phyloP scores from a whole-genome alignment of 2,329 filamentous ascomycete species.

The Pseudocercospora eumusae region DNA sequence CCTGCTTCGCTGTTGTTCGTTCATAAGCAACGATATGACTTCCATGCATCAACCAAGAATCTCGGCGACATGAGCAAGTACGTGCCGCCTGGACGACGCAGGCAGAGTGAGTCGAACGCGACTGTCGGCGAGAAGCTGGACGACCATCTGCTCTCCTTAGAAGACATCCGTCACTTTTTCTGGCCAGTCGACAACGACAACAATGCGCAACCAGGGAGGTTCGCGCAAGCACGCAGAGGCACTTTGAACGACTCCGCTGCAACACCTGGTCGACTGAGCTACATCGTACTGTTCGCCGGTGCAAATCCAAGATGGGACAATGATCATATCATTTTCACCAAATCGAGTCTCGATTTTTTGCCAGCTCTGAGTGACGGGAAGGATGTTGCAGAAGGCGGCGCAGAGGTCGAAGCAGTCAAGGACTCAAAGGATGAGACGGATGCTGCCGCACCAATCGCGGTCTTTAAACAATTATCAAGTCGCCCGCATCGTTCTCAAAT shows the following conservation, averaged over 20 bases:
- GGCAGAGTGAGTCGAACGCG: not conserved
- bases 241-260: slow-evolving; percentile 26
- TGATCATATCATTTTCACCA: slow-evolving; percentile 37
- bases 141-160: not conserved
- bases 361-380: slow-evolving; percentile 14
- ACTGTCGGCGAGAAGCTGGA: not conserved
- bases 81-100: slow-evolving; percentile 1
- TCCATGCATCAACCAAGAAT: not conserved
- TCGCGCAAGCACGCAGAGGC: slow-evolving; percentile 16
- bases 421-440: not conserved
- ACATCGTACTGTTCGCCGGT: slow-evolving; percentile 32
- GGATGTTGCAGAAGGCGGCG: not conserved
- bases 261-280: slow-evolving; percentile 26
- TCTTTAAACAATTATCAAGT: no score
- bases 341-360: slow-evolving; percentile 35
- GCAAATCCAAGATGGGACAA: slow-evolving; percentile 36
- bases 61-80: not conserved
- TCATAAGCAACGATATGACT: not conserved
- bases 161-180: not conserved
- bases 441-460: slow-evolving; percentile 23
- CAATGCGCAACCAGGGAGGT: not conserved
- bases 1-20: not conserved
- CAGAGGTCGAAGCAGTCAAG: not conserved
- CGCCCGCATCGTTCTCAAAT: not conserved
- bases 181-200: not conserved